Evolutionary conservation across 371 early-diverging fungal genomes (phyloP), one percentile per base, ranked within the genome.

Genomic region (Rhizopus arrhizus): DNA sequence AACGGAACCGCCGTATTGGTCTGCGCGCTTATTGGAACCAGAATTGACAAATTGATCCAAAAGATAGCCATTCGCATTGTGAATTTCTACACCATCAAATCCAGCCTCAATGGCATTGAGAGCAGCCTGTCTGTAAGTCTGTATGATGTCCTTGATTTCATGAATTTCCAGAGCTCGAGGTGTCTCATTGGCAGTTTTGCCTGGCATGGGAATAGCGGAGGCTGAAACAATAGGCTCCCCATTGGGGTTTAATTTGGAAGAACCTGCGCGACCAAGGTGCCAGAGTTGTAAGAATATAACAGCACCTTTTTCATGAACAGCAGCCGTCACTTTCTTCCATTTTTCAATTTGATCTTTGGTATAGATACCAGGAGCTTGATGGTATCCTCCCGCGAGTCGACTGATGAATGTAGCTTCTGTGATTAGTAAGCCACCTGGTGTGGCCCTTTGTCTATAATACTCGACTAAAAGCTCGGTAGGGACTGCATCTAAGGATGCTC

Each of bases 11-110:
- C 87, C 90, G 63, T 93, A 95, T 38, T 81, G 59, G 13, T 62
- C 59, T 5, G 59, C 53, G 15, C 59, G 55, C 29, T 83, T 61
- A 73, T 95, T 95, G 34, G 84, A 75, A 9, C 43, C 48, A n/a
- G 62, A 54, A 40, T 71, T 67, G 31, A 71, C 42, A 36, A 90
- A 89, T 49, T 85, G 82, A 57, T 81, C 73, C 40, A 86, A 35
- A 38, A 90, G 74, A 69, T 87, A 89, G 1, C 88, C 87, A 49
- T 89, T 82, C 0, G 86, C 88, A 48, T 64, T 83, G 68, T 91
- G 92, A 22, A 91, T 73, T 58, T 90, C 86, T 7, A 91, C 68
- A 28, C 81, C 86, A 53, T 89, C 86, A 56, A 88, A 88, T 0
- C 83, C 87, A 10, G 80, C 80, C 43, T 61, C 48, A 42, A 69